These are phyloP conservation scores for Colletotrichum sp. DNA, from an alignment of 2,329 filamentous ascomycete genomes.

Conservation along the genomic window DNA sequence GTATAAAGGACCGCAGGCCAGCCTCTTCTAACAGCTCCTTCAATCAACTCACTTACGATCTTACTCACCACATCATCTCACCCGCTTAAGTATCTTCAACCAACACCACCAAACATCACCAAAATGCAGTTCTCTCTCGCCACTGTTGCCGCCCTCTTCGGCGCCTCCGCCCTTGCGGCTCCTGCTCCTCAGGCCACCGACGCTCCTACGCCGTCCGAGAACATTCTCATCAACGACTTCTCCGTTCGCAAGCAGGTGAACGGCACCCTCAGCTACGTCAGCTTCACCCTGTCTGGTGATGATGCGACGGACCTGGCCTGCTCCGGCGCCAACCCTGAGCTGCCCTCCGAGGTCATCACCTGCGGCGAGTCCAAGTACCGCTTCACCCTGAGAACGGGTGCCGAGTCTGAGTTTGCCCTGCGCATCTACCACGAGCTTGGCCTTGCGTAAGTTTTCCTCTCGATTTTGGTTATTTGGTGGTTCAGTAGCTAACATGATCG, in stretches of 20 bases:
- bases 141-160: conserved; percentile 22
- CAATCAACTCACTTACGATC: background rate
- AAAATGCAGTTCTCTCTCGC: conserved; percentile 28
- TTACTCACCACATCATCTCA: background rate
- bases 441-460: conserved; percentile 23
- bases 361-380: conserved; percentile 33
- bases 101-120: background rate
- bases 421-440: conserved; percentile 27
- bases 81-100: background rate
- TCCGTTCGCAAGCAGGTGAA: conserved; percentile 24
- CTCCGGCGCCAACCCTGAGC: conserved; percentile 5
- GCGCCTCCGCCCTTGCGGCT: conserved; percentile 23
- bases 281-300: conserved; percentile 25
- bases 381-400: conserved; percentile 27
- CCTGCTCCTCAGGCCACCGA: conserved; percentile 3
- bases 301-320: conserved; percentile 23
- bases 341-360: conserved; percentile 26
- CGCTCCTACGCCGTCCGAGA: conserved; percentile 20
- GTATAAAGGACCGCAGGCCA: background rate
- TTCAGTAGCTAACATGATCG: background rate
- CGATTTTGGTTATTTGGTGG: accelerated
- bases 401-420: conserved; percentile 22
- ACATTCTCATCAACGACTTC: conserved; percentile 27
- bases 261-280: conserved; percentile 18
- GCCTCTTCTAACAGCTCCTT: background rate